Evolutionary conservation across 2,329 filamentous ascomycete species (phyloP).

Genomic region (Claviceps quebecensis): DNA sequence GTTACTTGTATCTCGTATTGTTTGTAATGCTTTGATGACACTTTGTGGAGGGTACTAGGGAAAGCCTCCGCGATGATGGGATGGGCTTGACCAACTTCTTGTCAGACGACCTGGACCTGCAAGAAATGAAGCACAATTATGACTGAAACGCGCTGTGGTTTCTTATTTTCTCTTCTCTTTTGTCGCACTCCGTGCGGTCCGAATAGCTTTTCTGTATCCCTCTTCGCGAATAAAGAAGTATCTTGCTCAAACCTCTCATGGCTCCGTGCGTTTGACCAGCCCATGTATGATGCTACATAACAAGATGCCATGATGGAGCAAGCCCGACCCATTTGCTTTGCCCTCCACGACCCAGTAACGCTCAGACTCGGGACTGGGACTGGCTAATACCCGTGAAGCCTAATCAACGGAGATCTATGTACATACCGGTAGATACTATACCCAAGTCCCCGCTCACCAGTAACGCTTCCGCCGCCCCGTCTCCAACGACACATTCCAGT

Average conservation of each 20-base stretch:
- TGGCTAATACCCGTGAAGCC: neutral
- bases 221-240: constrained; percentile 4
- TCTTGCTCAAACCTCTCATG: constrained; percentile 3
- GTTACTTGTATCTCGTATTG: neutral
- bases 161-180: neutral
- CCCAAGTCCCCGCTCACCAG: neutral
- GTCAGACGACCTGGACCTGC: neutral
- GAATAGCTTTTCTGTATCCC: neutral
- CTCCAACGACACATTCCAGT: neutral
- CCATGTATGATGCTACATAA: neutral
- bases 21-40: neutral
- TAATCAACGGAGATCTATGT: neutral
- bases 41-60: too few relatives aligned
- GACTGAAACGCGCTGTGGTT: neutral
- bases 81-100: neutral
- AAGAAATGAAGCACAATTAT: constrained; percentile 4
- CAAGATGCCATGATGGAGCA: too few relatives aligned
- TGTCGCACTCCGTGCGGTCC: too few relatives aligned
- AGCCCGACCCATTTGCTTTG: too few relatives aligned
- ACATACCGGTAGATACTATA: too few relatives aligned
- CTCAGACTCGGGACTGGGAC: neutral
- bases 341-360: neutral
- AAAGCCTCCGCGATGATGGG: neutral
- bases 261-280: neutral
- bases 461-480: neutral